Conservation (phyloP, 1,284 basidiomycete species). For the Neolentinus lepideus region DNA sequence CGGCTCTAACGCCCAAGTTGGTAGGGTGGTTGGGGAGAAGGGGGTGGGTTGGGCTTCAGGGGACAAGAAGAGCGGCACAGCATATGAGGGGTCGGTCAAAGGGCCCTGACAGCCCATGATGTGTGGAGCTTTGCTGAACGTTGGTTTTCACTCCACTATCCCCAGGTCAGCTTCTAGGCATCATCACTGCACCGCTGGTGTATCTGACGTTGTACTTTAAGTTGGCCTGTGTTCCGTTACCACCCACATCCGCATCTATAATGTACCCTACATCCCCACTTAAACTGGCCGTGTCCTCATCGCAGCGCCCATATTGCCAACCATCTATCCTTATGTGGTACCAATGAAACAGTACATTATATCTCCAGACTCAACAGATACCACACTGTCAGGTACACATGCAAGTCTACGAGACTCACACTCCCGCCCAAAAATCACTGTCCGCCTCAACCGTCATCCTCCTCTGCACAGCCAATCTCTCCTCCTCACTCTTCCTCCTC, state of each 20-base stretch:
- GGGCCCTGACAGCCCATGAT: constrained; percentile 14
- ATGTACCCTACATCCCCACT: no score
- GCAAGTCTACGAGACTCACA: constrained; percentile 6
- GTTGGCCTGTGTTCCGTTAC: no score
- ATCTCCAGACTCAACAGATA: no score
- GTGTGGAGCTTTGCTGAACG: constrained; percentile 6
- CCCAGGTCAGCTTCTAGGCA: neutral
- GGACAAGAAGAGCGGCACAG: constrained; percentile 55
- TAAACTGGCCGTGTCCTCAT: no score
- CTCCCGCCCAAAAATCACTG: constrained; percentile 25
- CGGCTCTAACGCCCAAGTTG: constrained; percentile 78
- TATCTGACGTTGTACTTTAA: no score
- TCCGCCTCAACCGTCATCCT: constrained; percentile 19
- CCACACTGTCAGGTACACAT: neutral
- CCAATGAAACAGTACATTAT: no score
- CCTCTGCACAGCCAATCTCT: constrained; percentile 16
- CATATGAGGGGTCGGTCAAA: constrained; percentile 52
- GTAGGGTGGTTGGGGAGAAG: constrained; percentile 70
- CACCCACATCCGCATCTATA: no score
- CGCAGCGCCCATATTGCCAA: no score
- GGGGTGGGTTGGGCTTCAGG: constrained; percentile 72
- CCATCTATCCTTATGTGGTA: no score
- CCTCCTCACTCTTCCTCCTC: constrained; percentile 12
- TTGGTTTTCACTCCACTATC: neutral
- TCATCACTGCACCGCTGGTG: no score